phyloP scores from a whole-genome alignment of 257 asterid species.

The Capsicum rhomboideum region DNA sequence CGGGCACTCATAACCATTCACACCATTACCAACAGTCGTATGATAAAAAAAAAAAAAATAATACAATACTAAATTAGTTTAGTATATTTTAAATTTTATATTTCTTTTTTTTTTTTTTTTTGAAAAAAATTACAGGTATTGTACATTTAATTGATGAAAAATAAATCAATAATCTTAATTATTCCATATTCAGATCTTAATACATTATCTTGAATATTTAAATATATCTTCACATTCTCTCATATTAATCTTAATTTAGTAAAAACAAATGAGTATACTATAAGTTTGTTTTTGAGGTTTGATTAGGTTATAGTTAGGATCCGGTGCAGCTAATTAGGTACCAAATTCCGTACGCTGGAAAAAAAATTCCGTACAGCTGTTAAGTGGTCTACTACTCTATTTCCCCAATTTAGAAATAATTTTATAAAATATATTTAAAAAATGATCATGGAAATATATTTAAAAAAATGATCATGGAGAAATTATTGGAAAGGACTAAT shows the following conservation, averaged over 20 bases:
- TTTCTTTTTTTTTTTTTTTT: too few species aligned
- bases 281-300: neutral
- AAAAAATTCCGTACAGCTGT: neutral
- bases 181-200: too few species aligned
- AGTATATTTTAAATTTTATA: too few species aligned
- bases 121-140: too few species aligned
- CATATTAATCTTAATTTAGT: neutral
- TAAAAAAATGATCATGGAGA: neutral
- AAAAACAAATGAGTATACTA: neutral
- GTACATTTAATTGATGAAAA: neutral
- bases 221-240: neutral
- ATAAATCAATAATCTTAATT: neutral
- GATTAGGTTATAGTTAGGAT: neutral
- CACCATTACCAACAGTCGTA: neutral
- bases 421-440: neutral
- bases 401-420: neutral
- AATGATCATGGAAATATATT: neutral
- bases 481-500: neutral
- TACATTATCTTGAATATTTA: too few species aligned
- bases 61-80: too few species aligned
- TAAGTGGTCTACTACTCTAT: neutral
- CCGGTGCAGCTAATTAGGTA: neutral
- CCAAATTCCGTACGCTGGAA: neutral
- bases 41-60: too few species aligned
- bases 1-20: fast-evolving